Conservation (phyloP, 257 asterid genomes). For the Agastache rugosa region DNA sequence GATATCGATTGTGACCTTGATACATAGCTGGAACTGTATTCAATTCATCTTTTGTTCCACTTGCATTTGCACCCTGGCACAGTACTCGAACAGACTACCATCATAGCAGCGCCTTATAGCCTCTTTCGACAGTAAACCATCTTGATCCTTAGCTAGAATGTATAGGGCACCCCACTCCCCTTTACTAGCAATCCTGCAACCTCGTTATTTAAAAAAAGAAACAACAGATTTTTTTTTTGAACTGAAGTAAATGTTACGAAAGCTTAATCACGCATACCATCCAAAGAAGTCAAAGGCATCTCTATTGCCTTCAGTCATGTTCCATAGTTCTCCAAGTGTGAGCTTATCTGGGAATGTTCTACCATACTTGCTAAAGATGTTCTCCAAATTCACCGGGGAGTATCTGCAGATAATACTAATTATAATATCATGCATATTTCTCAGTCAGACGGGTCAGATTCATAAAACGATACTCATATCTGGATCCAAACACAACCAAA, state of each 20-base stretch:
- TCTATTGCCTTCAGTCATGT: constrained; percentile 75
- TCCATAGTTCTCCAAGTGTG: constrained; percentile 63
- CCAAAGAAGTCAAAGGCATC: constrained; percentile 59
- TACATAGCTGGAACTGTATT: background rate
- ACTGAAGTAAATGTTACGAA: background rate
- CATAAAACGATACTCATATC: background rate
- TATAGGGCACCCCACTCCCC: constrained; percentile 69
- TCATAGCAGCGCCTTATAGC: constrained; percentile 76
- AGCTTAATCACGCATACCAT: constrained; percentile 39
- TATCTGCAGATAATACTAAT: constrained; percentile 43
- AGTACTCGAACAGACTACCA: constrained; percentile 83
- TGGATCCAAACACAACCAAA: background rate
- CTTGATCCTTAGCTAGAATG: constrained; percentile 71
- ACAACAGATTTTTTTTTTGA: too few relatives aligned
- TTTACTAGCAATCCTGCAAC: constrained; percentile 63
- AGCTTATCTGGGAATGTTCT: constrained; percentile 71
- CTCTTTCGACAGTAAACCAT: constrained; percentile 77
- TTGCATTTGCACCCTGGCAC: constrained; percentile 55
- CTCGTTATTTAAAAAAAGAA: background rate
- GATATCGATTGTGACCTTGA: too few relatives aligned
- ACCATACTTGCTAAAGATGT: constrained; percentile 74
- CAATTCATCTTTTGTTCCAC: constrained; percentile 45
- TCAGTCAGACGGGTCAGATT: background rate
- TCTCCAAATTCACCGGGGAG: constrained; percentile 68
- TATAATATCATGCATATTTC: background rate